A percentile compares a stretch with the other conserved stretches of the same genome.
phyloP scores from a whole-genome alignment of 257 asterid genomes.

The Jaltomata sinuosa region DNA sequence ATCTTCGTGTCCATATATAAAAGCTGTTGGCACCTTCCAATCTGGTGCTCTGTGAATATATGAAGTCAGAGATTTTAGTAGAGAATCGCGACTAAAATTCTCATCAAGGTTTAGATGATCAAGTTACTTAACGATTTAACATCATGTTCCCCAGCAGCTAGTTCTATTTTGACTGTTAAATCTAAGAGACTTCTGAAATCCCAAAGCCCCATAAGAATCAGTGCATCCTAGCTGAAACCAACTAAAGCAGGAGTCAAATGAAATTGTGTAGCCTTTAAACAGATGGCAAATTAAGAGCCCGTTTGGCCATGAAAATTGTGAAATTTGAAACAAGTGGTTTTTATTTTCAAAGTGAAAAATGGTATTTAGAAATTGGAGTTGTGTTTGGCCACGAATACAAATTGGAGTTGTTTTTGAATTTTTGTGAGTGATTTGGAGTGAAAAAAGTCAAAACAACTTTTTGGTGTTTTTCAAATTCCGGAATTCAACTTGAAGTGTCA shows the following conservation, averaged over 20 bases:
- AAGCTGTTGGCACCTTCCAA: slow-evolving; percentile 78
- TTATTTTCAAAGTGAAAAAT: neutral
- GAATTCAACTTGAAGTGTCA: neutral
- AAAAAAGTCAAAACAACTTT: neutral
- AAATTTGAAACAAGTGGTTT: neutral
- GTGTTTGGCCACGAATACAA: neutral
- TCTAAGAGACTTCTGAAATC: neutral
- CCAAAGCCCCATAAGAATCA: neutral
- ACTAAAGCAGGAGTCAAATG: neutral
- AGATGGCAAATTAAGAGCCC: neutral
- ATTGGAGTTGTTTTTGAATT: neutral
- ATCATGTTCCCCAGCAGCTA: neutral
- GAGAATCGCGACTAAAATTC: neutral
- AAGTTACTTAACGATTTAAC: neutral
- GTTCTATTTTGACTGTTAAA: neutral
- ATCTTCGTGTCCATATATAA: slow-evolving; percentile 71
- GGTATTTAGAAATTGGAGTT: neutral
- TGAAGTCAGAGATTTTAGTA: neutral
- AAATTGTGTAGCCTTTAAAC: neutral
- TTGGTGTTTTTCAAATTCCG: neutral
- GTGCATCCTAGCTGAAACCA: neutral
- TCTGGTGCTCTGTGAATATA: slow-evolving; percentile 50
- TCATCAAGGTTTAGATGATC: neutral
- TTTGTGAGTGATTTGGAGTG: too few species aligned
- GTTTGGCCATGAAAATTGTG: neutral